Evolutionary conservation across 805 yeast genomes (phyloP).

Genomic region (Sugiyamaella marilandica): DNA sequence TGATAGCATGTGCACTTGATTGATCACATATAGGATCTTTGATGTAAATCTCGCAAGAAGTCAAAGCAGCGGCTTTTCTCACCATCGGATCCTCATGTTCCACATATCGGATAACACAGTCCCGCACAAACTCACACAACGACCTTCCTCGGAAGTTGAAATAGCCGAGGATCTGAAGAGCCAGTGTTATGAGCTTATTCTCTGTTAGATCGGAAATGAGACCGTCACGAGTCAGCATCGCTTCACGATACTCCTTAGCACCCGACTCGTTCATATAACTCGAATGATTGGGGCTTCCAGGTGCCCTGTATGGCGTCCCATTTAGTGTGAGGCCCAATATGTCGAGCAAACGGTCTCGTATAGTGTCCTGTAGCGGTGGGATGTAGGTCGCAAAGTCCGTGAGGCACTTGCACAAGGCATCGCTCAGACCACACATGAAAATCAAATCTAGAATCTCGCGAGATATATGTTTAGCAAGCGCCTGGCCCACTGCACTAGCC

Average conservation of each 20-base stretch:
- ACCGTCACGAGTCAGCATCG: constrained; percentile 68
- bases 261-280: constrained; percentile 52
- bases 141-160: constrained; percentile 74
- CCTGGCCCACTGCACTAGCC: constrained; percentile 88
- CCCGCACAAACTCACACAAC: constrained; percentile 80
- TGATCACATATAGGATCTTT: constrained; percentile 82
- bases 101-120: constrained; percentile 76
- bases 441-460: constrained; percentile 74
- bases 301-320: constrained; percentile 75
- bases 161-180: constrained; percentile 67
- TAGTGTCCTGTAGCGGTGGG: constrained; percentile 71
- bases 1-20: constrained; percentile 72
- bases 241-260: constrained; percentile 75
- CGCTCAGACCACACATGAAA: constrained; percentile 78
- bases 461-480: constrained; percentile 81
- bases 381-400: constrained; percentile 62
- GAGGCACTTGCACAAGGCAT: constrained; percentile 72
- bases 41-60: constrained; percentile 71
- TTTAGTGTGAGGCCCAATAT: constrained; percentile 69
- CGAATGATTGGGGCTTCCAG: constrained; percentile 76
- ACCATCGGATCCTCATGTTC: constrained; percentile 77
- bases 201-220: constrained; percentile 46
- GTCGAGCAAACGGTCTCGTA: constrained; percentile 67
- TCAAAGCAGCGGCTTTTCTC: constrained; percentile 76
- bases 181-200: constrained; percentile 58